Evolutionary conservation across 1,284 basidiomycete species (phyloP), one percentile per base, ranked within the genome.

Genomic region (Naganishia sp.): DNA sequence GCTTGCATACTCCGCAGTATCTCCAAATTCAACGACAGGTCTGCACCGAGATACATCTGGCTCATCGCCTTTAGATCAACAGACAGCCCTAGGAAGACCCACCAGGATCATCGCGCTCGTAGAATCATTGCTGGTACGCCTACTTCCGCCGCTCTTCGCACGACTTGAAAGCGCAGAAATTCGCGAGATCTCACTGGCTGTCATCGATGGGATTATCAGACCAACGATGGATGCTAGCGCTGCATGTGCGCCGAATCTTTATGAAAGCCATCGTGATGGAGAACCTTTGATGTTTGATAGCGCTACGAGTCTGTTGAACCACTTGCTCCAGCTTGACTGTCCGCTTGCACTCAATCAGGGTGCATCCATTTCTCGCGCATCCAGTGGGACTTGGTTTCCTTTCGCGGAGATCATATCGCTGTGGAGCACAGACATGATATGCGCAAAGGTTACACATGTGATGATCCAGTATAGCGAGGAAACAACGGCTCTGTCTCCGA

Each of bases 381-480:
- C 15, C 13, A 25, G 3, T 1, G 10, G 28, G 21, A 36, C 15
- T 21, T 6, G 9, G 0, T 33, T 25, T 42, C 59, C 59, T 13
- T 61, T 61, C 42, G 48, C 16, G 5, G 59, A 61, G 13, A 36
- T 43, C 21, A 48, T 61, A 13, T 48, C 59, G 48, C 31, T 61
- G 6, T 61, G 48, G 36, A 61, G 59, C 18, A 11, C 21, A 5
- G 59, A 61, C 21, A 46, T 46, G 15, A 33, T 61, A 18, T 61
- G 36, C 25, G n/a, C 36, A 15, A 36, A 28, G 9, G 49, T 61
- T 21, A 39, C 36, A 13, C 36, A 39, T 39, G 7, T 7, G 36
- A 9, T 39, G 36, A 39, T 28, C 4, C 28, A 39, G 13, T 10
- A 5, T 36, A 36, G 36, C 36, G 5, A 5, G 6, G 6, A 7